Base-by-base conservation (phyloP, 495 filamentous ascomycete genomes). In the Penicillium odoratum region DNA sequence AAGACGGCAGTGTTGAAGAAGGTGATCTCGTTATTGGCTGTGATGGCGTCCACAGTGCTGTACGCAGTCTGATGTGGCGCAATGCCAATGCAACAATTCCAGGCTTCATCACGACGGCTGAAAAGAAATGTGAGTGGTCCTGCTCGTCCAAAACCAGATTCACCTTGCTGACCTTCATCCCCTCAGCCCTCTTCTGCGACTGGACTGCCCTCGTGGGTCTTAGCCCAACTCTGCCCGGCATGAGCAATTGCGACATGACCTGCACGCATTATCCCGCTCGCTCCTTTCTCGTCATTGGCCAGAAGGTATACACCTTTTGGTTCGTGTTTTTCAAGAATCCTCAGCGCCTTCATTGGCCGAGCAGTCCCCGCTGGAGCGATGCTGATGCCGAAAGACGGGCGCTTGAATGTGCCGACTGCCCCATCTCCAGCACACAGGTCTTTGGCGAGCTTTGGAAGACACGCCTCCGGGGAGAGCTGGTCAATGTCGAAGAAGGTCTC, bases 11-110 rank as follows among this genome's bases (percentile, higher is more conserved):
- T 9, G 44, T 65, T 0, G 75, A 67, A 50, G 46, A 58, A 8
- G 82, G 81, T 0, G 69, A 76, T 50, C 44, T 82, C 28, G 63
- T 84, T 3, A 66, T 82, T 6, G 82, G 80, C 0, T 74, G 71
- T 13, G 83, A 84, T 60, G 82, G 82, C 0, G 43, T 59, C 7
- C 50, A 48, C 18, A 59, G 57, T 44, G 34, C 18, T 33, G 44
- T 59, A 25, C 49, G 50, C 8, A 16, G 26, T 3, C 44, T 48
- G 31, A 59, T 62, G 55, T 46, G 53, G 46, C 55, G 53, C n/a
- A 16, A 51, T 7, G 51, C 60, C 13, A 53, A 45, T 9, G 33
- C 25, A 11, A 61, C 40, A 45, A 52, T n/a, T 2, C 53, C 29
- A 9, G 42, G 44, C 43, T 26, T 9, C 34, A 48, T 48, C 4